These are phyloP conservation scores for Lipomyces lipofer DNA, from an alignment of 805 yeast genomes.

Conservation along the genomic window DNA sequence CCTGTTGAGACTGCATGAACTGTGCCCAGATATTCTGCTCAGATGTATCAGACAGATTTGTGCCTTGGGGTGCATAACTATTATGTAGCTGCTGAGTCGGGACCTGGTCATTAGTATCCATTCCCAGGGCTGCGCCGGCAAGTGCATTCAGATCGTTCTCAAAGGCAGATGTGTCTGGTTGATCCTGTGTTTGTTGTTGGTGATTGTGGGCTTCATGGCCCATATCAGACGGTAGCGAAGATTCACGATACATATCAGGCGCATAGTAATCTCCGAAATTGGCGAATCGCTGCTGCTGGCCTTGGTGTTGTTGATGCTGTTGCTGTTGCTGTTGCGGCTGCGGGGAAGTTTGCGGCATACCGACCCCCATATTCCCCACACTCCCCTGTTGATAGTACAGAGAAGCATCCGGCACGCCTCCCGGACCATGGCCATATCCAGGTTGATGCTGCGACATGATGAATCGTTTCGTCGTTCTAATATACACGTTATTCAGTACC, in stretches of 20 bases:
- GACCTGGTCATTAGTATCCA: not conserved
- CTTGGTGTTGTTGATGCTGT: slow-evolving; percentile 3
- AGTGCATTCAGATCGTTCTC: slow-evolving; percentile 8
- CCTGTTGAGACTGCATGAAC: slow-evolving; percentile 17
- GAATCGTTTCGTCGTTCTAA: no score
- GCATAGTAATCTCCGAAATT: slow-evolving; percentile 1
- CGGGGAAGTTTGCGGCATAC: not conserved
- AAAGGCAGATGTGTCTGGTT: slow-evolving; percentile 4
- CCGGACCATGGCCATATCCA: no score
- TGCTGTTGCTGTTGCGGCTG: slow-evolving; percentile 3
- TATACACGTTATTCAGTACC: no score
- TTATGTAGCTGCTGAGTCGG: not conserved
- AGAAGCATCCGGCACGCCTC: no score
- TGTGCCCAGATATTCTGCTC: slow-evolving; percentile 19
- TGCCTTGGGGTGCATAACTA: not conserved
- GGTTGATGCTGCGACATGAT: no score
- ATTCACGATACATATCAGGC: slow-evolving; percentile 5
- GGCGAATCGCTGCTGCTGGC: slow-evolving; percentile 4
- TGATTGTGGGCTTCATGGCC: slow-evolving; percentile 1
- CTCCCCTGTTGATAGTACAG: not conserved
- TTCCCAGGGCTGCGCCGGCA: not conserved
- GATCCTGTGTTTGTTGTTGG: slow-evolving; percentile 7
- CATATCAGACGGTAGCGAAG: not conserved
- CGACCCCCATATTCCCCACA: not conserved
- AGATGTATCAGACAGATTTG: no score